Evolutionary conservation across 2,329 filamentous ascomycete genomes (phyloP), one percentile per base, ranked within the genome.

Genomic region (Clonostachys solani): DNA sequence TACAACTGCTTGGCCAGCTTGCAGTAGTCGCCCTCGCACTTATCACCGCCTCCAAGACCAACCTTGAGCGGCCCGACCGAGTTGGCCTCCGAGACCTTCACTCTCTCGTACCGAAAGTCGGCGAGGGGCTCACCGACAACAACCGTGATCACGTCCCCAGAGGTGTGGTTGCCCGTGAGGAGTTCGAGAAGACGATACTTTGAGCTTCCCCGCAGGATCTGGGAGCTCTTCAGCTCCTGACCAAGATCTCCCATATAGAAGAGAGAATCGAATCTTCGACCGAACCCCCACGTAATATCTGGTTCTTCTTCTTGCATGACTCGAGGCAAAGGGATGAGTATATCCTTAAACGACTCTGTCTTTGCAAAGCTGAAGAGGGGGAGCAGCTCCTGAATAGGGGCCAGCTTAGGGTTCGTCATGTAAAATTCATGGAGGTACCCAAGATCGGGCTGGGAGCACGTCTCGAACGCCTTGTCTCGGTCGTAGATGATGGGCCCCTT

Each of bases 311-410:
- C 54, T 49, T 13, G 23, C 78, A 75, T 48, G 6, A 38, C 40
- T 12, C 49, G 46, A 45, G 55, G 75, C 71, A 80, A 58, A 0
- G 89, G 89, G 45, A 91, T 86, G 18, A 92, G 65, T 34, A 95
- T 88, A 60, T 95, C 89, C 52, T 78, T 81, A 66, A 88, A 92
- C 5, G 83, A 83, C 41, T 79, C 74, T 2, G 84, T 81, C 56
- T 89, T 90, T 43, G 82, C 84, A 49, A 87, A 77, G 51, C 87
- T 87, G 65, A 94, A 94, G 12, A 94, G 71, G 0, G 89, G 89
- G 3, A 87, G 66, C 5, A 94, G 72, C 17, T 84, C 73, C 50
- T 81, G 77, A 2, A 85, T 77, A 0, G 83, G 78, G 43, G 80
- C 78, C 52, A 81, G 73, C 1, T 78, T 73, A 8, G 85, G 78